Evolutionary conservation across 23 red algal species (phyloP).

Genomic region (Gracilaria gracilis): DNA sequence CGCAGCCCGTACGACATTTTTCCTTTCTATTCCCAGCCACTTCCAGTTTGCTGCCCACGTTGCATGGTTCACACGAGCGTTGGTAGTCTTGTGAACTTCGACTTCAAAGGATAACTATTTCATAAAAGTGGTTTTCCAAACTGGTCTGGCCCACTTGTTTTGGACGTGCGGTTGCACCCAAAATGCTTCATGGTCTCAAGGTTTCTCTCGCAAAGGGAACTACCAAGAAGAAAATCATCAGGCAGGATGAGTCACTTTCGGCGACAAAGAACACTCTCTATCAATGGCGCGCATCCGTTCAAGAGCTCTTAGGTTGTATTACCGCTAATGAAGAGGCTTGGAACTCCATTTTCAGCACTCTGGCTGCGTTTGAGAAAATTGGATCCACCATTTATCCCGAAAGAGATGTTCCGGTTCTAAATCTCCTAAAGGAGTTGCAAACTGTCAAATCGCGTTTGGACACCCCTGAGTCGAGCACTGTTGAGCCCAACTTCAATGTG

Average conservation of each 20-base stretch:
- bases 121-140: neutral
- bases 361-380: constrained; percentile 21
- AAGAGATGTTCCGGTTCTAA: constrained; percentile 24
- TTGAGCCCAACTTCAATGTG: constrained; percentile 38
- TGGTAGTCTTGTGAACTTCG: neutral
- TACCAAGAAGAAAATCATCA: constrained; percentile 49
- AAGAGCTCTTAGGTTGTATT: constrained; percentile 1
- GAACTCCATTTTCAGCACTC: constrained; percentile 42
- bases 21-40: neutral
- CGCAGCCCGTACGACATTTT: neutral
- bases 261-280: constrained; percentile 32
- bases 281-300: constrained; percentile 36
- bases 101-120: neutral
- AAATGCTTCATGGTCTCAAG: constrained; percentile 70
- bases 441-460: constrained; percentile 19
- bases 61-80: neutral
- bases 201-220: constrained; percentile 52
- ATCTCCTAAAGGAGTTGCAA: constrained; percentile 37
- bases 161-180: neutral
- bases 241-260: constrained; percentile 44
- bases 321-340: constrained; percentile 55
- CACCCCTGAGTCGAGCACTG: constrained; percentile 21
- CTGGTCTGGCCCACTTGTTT: neutral
- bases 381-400: constrained; percentile 50
- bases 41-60: neutral